phyloP scores from a whole-genome alignment of 2,329 filamentous ascomycete genomes.

The Sordariomycetes sp. region DNA sequence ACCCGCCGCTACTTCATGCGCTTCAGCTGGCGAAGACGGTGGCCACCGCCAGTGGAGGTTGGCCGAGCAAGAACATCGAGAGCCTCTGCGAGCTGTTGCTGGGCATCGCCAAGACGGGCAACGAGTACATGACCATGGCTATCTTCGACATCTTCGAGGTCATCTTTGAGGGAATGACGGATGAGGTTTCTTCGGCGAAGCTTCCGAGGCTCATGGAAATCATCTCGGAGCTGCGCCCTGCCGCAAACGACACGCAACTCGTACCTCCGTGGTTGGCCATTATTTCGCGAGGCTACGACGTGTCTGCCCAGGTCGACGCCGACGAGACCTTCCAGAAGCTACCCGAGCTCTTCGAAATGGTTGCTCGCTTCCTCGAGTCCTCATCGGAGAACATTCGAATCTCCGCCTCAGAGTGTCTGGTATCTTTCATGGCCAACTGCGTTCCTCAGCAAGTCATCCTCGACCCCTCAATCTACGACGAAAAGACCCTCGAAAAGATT shows the following conservation, averaged over 20 bases:
- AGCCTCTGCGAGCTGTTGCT: constrained; percentile 81
- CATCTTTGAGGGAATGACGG: constrained; percentile 85
- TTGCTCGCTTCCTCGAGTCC: constrained; percentile 75
- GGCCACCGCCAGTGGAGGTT: constrained; percentile 78
- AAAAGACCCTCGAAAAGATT: constrained; percentile 79
- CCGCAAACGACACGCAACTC: constrained; percentile 87
- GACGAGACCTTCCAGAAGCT: constrained; percentile 89
- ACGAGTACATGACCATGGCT: constrained; percentile 93
- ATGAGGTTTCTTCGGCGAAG: constrained; percentile 81
- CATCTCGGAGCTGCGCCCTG: constrained; percentile 83
- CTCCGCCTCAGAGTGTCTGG: constrained; percentile 88
- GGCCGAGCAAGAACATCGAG: constrained; percentile 96
- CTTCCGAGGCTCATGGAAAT: constrained; percentile 82
- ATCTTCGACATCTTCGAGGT: constrained; percentile 97
- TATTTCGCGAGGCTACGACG: constrained; percentile 86
- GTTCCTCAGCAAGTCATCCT: constrained; percentile 75
- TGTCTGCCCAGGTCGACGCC: constrained; percentile 78
- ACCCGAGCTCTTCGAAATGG: constrained; percentile 72
- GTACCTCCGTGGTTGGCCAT: constrained; percentile 96
- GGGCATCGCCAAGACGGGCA: constrained; percentile 79
- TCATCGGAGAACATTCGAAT: constrained; percentile 88
- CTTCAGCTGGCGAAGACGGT: constrained; percentile 88
- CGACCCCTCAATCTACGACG: constrained; percentile 85
- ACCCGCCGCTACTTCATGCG: constrained; percentile 82
- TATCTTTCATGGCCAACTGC: constrained; percentile 88